Conservation (phyloP, 1,284 basidiomycete genomes). For the Garcileccinum viscosum region DNA sequence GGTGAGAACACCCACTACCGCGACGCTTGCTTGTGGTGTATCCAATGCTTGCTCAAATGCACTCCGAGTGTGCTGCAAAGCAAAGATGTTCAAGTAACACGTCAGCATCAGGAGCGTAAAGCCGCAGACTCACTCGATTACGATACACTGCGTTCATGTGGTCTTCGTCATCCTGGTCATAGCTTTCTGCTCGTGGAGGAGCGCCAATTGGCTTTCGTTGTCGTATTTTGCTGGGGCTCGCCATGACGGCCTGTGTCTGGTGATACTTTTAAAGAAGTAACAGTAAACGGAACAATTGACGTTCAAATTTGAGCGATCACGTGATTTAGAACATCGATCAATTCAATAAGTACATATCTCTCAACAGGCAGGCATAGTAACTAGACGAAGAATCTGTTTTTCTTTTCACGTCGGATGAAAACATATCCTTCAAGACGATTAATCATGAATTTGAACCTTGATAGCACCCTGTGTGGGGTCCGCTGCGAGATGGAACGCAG, state of each 20-base stretch:
- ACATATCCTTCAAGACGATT: too few species aligned
- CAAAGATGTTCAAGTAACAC: conserved; percentile 9
- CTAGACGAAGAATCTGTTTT: background rate
- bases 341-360: background rate
- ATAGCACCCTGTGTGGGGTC: conserved; percentile 71
- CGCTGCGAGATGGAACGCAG: conserved; percentile 80
- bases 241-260: conserved; percentile 29
- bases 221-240: conserved; percentile 41
- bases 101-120: conserved; percentile 1
- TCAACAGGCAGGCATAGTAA: background rate
- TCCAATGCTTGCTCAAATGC: conserved; percentile 66
- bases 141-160: conserved; percentile 41
- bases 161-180: conserved; percentile 43
- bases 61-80: conserved; percentile 56
- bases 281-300: background rate
- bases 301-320: conserved; percentile 22
- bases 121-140: conserved; percentile 30
- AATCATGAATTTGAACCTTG: conserved; percentile 68
- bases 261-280: conserved; percentile 6
- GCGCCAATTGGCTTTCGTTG: conserved; percentile 32
- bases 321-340: conserved; percentile 18
- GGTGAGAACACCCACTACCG: conserved; percentile 69
- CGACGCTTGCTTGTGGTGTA: conserved; percentile 61
- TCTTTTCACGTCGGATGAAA: background rate
- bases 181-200: conserved; percentile 33